A percentile compares a stretch with the other conserved stretches of the same genome.
Conservation (phyloP, 2,329 filamentous ascomycete genomes). For the Bipolaris cookei region DNA sequence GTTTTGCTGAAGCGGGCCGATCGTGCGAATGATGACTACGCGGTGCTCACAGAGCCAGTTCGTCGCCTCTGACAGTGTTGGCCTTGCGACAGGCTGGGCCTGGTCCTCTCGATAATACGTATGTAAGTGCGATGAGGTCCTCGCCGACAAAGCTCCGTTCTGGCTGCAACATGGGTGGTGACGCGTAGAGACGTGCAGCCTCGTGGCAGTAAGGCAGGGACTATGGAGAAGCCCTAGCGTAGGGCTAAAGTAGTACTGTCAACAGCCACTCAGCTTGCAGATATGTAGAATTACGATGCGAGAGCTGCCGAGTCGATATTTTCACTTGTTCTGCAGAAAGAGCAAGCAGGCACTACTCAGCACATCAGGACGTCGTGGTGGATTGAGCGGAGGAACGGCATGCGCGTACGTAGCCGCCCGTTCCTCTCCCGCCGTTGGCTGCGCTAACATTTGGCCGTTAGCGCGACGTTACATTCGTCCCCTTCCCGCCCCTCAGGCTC, state of each 20-base stretch:
- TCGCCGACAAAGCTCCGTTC: not conserved
- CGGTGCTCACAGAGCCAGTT: not conserved
- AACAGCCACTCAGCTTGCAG: not conserved
- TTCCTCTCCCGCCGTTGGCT: conserved; percentile 8
- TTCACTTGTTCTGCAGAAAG: not conserved
- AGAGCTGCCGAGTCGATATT: not conserved
- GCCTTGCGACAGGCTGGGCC: conserved; percentile 3
- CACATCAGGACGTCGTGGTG: not conserved
- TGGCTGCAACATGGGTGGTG: conserved; percentile 2
- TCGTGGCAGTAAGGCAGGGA: conserved; percentile 9
- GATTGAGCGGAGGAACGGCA: not conserved
- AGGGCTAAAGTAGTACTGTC: not conserved
- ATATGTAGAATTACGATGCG: not conserved
- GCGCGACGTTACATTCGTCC: conserved; percentile 1
- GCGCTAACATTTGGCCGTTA: not conserved
- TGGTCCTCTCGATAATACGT: not conserved
- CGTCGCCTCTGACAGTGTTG: conserved; percentile 4
- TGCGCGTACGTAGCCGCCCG: conserved; percentile 9
- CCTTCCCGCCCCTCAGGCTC: not conserved
- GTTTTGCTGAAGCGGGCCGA: conserved; percentile 11
- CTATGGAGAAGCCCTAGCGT: not conserved
- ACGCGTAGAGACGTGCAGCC: conserved; percentile 14
- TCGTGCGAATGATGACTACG: conserved; percentile 2
- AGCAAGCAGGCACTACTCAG: not conserved
- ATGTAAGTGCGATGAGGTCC: not conserved